Evolutionary conservation across 139 green algal species (phyloP), one percentile per base, ranked within the genome.

Genomic region (Nannochloris sp.): DNA sequence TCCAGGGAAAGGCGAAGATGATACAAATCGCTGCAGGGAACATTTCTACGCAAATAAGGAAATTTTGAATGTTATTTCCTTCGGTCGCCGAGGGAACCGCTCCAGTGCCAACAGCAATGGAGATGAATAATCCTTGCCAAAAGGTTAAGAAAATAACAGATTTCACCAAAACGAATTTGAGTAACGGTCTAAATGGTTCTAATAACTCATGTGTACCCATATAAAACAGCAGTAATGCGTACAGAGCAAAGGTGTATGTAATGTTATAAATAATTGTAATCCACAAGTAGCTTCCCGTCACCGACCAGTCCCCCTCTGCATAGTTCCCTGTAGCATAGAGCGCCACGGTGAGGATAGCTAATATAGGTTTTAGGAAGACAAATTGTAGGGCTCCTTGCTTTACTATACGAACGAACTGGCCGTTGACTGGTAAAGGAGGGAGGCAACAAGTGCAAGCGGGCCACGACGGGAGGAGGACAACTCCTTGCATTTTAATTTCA

Each of bases 101-200:
- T 10, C 80, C 87, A 12, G 70, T 35, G 5, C 64, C 70, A 32
- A 71, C 63, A 31, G 83, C 36, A 33, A 90, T 72, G 63, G 84
- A 78, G 19, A 96, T 85, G 32, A 81, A 72, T 4, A 96, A 74
- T 31, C 88, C 80, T 81, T 94, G 92, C 93, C 93, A 98, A 71
- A 96, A 98, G 3, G 89, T 96, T 19, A 97, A 65, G 80, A 98
- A 98, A 36, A 98, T 87, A 31, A 98, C 91, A 2, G 82, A 67
- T 74, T 98, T 98, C 67, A 98, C 85, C 30, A 97, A 42, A 30
- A 92, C 58, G 61, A 98, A 96, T 78, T 98, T 98, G 31, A 96
- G 59, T 4, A 98, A 66, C 3, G 93, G 93, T 36, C 92, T 95
- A 81, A 89, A 95, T 6, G 91, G 87, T 64, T 79, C 68, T 62